Evolutionary conservation across 2,329 filamentous ascomycete species (phyloP).

Genomic region (Pestalotiopsis sp.): DNA sequence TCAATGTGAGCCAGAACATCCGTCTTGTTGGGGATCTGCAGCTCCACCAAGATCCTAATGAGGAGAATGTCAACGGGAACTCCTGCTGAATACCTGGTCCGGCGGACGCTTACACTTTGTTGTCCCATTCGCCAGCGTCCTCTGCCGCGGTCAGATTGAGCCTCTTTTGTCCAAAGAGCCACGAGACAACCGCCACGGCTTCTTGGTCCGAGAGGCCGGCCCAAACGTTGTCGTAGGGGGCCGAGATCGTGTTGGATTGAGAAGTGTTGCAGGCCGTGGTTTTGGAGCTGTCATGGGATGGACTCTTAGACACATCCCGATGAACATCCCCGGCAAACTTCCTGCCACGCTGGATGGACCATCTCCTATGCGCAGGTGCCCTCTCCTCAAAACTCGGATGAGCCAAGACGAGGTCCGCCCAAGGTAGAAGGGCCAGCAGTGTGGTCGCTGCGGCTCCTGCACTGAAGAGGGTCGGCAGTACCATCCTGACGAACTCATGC

Average conservation of each 20-base stretch:
- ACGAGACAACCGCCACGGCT: conserved; percentile 37
- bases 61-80: background rate
- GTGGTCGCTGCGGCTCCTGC: background rate
- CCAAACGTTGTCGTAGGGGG: conserved; percentile 14
- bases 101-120: conserved; percentile 16
- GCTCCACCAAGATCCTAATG: conserved; percentile 33
- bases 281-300: background rate
- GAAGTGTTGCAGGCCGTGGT: background rate
- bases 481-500: background rate
- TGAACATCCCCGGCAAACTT: conserved; percentile 5
- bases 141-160: conserved; percentile 39
- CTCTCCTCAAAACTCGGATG: conserved; percentile 7
- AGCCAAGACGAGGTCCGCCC: background rate
- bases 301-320: background rate
- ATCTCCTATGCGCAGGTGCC: conserved; percentile 7
- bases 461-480: background rate
- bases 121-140: conserved; percentile 37
- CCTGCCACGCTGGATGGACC: conserved; percentile 11
- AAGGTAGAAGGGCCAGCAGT: conserved; percentile 1
- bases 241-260: background rate
- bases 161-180: conserved; percentile 39
- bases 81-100: background rate
- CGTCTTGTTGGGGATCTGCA: conserved; percentile 50
- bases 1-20: conserved; percentile 48
- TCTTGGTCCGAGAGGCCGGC: conserved; percentile 36